Conservation (phyloP, 352 stramenopile species). For the Globisporangium parvum region DNA sequence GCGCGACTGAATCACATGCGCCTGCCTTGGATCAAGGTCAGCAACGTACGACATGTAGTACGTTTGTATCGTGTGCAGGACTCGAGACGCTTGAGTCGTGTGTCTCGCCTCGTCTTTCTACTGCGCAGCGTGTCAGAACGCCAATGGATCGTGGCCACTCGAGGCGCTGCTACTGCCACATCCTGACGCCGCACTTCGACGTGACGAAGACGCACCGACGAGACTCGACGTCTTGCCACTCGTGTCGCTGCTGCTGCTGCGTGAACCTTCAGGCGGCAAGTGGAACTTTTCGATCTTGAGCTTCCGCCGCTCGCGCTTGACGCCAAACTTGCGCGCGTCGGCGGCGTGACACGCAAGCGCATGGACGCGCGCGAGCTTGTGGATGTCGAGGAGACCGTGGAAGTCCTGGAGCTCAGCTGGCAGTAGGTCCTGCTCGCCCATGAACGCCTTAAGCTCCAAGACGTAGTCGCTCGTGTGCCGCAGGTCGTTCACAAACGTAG, state of each 20-base stretch:
- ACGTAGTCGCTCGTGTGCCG: conserved; percentile 54
- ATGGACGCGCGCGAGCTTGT: conserved; percentile 53
- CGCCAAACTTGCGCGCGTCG: conserved; percentile 47
- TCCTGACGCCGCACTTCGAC: conserved; percentile 1
- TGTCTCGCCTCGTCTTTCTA: background rate
- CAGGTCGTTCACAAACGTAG: conserved; percentile 34
- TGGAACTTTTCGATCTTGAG: conserved; percentile 80
- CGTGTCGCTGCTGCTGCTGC: conserved; percentile 12
- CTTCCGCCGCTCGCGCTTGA: conserved; percentile 65
- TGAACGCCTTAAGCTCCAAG: conserved; percentile 51
- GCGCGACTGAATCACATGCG: background rate
- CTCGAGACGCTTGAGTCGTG: no score
- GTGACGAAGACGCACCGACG: conserved; percentile 1
- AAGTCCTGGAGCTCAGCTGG: conserved; percentile 57
- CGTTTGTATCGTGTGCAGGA: background rate
- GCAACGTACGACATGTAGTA: background rate
- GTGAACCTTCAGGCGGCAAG: conserved; percentile 55
- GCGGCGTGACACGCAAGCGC: conserved; percentile 45
- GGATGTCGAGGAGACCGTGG: conserved; percentile 45
- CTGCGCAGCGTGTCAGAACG: conserved; percentile 6
- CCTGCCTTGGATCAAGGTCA: background rate
- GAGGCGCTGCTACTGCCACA: background rate
- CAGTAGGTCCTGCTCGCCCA: conserved; percentile 47
- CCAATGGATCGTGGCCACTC: conserved; percentile 8
- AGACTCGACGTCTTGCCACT: conserved; percentile 9